phyloP scores from a whole-genome alignment of 148 eudicot species.

The Cornus kousa region DNA sequence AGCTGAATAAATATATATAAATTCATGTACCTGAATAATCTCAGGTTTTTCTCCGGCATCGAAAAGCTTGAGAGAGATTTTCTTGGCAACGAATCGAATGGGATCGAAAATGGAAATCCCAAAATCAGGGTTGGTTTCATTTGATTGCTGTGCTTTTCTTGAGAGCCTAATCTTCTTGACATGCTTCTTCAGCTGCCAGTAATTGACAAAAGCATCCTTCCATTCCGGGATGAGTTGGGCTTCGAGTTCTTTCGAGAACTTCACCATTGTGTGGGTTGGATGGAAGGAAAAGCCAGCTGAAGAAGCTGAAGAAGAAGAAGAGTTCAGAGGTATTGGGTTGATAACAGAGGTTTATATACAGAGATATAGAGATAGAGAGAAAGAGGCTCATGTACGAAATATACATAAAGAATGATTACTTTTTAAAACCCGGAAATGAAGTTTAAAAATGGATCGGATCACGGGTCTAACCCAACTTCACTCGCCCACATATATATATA shows the following conservation, averaged over 20 bases:
- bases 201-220: conserved; percentile 83
- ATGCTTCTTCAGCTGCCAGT: conserved; percentile 84
- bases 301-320: neutral
- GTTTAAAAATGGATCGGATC: too few species aligned
- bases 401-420: neutral
- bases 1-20: too few species aligned
- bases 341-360: conserved; percentile 8
- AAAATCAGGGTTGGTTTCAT: conserved; percentile 24
- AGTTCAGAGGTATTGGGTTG: conserved; percentile 3
- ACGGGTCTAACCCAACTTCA: too few species aligned
- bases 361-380: neutral
- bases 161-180: conserved; percentile 70
- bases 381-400: neutral
- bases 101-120: conserved; percentile 61
- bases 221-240: conserved; percentile 96
- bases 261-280: conserved; percentile 49
- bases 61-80: conserved; percentile 18
- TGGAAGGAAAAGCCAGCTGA: neutral
- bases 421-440: too few species aligned
- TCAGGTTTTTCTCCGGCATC: conserved; percentile 15
- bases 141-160: conserved; percentile 34
- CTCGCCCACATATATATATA: too few species aligned
- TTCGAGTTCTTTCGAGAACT: conserved; percentile 92
- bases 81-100: conserved; percentile 22
- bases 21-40: conserved; percentile 31